phyloP scores from a whole-genome alignment of 257 asterid genomes.

The Ilex asprella region DNA sequence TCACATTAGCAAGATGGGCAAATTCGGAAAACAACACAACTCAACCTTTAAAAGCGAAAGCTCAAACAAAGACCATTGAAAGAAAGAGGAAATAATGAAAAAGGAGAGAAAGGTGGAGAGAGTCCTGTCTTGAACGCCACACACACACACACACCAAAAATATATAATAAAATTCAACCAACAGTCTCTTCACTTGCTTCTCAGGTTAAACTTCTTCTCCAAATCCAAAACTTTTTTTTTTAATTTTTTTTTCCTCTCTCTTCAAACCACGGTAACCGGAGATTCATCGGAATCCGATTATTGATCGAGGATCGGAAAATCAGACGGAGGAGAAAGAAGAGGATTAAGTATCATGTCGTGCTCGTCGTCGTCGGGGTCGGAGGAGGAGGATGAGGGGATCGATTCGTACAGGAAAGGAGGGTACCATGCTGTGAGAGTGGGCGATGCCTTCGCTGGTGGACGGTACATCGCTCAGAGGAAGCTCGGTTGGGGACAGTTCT shows the following conservation, averaged over 20 bases:
- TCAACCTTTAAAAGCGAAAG: too few relatives aligned
- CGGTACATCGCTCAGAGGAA: conserved; percentile 91
- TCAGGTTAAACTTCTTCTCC: not conserved
- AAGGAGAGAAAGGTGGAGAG: conserved; percentile 5
- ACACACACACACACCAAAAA: conserved; percentile 9
- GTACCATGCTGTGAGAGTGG: conserved; percentile 81
- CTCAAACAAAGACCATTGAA: not conserved
- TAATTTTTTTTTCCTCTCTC: too few relatives aligned
- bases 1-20: too few relatives aligned
- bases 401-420: conserved; percentile 82
- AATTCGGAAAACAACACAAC: too few relatives aligned
- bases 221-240: not conserved
- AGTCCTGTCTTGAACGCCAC: conserved; percentile 35
- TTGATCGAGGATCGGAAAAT: too few relatives aligned
- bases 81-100: not conserved
- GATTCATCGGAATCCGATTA: too few relatives aligned
- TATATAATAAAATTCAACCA: not conserved
- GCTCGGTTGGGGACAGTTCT: conserved; percentile 97
- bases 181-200: conserved; percentile 18
- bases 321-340: too few relatives aligned
- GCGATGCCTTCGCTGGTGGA: conserved; percentile 67
- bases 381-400: conserved; percentile 77
- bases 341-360: conserved; percentile 37
- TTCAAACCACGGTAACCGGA: too few relatives aligned
- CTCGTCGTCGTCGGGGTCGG: conserved; percentile 86